Conservation (phyloP, 805 yeast species). For the Wickerhamomyces subpelliculosus region DNA sequence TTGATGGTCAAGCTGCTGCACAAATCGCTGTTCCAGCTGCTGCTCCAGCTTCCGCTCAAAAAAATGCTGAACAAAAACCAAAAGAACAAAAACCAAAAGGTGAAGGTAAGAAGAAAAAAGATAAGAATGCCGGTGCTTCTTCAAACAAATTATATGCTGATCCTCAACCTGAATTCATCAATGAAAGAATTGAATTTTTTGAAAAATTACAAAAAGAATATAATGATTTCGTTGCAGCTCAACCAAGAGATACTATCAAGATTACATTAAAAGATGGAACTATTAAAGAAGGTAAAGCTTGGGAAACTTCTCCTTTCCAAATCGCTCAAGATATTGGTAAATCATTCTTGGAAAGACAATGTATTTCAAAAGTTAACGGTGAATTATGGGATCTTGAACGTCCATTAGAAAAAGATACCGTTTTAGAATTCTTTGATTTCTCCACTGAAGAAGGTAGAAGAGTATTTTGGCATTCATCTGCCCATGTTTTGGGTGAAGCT, state of each 20-base stretch:
- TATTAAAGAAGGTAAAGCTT: constrained; percentile 68
- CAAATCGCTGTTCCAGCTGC: constrained; percentile 20
- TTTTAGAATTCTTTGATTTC: constrained; percentile 81
- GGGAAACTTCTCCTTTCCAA: constrained; percentile 85
- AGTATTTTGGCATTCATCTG: constrained; percentile 98
- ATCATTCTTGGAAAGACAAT: constrained; percentile 82
- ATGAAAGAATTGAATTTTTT: constrained; percentile 69
- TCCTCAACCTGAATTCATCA: constrained; percentile 82
- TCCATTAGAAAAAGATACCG: constrained; percentile 71
- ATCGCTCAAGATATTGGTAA: constrained; percentile 82
- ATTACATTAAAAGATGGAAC: constrained; percentile 86
- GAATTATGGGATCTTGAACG: constrained; percentile 92
- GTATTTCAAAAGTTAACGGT: constrained; percentile 88
- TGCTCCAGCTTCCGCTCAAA: constrained; percentile 22
- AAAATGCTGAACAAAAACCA: constrained; percentile 13
- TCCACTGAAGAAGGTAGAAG: constrained; percentile 90
- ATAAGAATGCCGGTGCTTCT: constrained; percentile 27
- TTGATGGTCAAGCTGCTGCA: constrained; percentile 21
- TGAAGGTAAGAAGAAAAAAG: constrained; percentile 35
- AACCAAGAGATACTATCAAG: constrained; percentile 57
- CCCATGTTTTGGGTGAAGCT: constrained; percentile 96
- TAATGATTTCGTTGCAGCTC: constrained; percentile 62
- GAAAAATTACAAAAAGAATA: constrained; percentile 73
- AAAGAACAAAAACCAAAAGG: constrained; percentile 14
- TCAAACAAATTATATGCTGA: constrained; percentile 41